Conservation (phyloP, 1,284 basidiomycete genomes). For the Cutaneotrichosporon cavernicola region DNA sequence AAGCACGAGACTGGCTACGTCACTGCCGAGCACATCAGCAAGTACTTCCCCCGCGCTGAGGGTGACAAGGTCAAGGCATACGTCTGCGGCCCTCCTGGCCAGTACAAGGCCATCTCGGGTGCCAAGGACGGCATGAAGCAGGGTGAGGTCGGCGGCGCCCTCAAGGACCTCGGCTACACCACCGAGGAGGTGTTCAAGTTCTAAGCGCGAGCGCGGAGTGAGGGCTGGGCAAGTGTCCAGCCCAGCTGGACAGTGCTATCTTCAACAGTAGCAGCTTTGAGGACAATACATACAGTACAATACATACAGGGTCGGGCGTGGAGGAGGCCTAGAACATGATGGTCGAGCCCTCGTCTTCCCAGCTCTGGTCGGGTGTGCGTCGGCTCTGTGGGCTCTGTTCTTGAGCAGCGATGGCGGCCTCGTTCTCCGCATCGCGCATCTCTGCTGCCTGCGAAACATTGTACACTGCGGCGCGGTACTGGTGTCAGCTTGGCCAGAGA, state of each 20-base stretch:
- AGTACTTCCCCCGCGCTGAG: constrained; percentile 62
- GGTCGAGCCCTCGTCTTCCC: constrained; percentile 6
- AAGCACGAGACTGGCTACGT: constrained; percentile 72
- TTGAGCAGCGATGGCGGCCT: neutral
- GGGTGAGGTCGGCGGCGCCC: constrained; percentile 73
- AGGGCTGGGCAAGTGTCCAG: neutral
- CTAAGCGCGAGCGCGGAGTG: constrained; percentile 26
- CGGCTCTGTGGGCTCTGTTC: neutral
- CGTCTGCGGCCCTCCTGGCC: constrained; percentile 87
- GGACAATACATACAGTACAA: neutral
- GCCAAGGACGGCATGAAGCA: constrained; percentile 67
- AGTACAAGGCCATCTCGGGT: constrained; percentile 71
- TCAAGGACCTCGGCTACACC: constrained; percentile 84
- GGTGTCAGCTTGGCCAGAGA: constrained; percentile 15
- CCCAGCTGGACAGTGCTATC: neutral
- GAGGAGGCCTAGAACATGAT: constrained; percentile 11
- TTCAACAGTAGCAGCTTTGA: constrained; percentile 1
- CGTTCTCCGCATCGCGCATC: constrained; percentile 10
- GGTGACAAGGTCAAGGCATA: constrained; percentile 84
- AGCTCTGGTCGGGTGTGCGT: neutral
- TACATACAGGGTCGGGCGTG: neutral
- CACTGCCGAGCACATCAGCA: constrained; percentile 66
- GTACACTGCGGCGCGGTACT: constrained; percentile 96
- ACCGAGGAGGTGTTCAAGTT: constrained; percentile 62
- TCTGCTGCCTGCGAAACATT: constrained; percentile 70